Evolutionary conservation across 1,284 basidiomycete genomes (phyloP).

Genomic region (Amylostereum chailletii): DNA sequence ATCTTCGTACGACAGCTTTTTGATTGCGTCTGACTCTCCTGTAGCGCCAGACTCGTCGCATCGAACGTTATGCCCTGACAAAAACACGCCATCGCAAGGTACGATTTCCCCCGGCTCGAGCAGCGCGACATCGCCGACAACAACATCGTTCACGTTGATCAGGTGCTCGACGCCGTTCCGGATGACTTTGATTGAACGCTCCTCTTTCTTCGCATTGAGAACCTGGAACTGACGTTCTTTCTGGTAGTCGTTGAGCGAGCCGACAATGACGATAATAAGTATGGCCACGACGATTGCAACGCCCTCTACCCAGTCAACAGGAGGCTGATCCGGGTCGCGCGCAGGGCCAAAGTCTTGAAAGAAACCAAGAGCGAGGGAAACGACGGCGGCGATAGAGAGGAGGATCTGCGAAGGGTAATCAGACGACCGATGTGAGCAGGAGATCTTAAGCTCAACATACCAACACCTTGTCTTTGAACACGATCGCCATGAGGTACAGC

Average conservation of each 20-base stretch:
- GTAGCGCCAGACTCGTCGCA: constrained; percentile 97
- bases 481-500: constrained; percentile 85
- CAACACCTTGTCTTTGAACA: constrained; percentile 92
- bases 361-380: constrained; percentile 90
- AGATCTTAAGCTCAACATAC: constrained; percentile 38
- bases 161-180: constrained; percentile 75
- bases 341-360: constrained; percentile 86
- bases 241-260: constrained; percentile 91
- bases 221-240: constrained; percentile 94
- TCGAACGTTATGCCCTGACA: constrained; percentile 87
- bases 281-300: constrained; percentile 93
- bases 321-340: constrained; percentile 48
- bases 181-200: constrained; percentile 88
- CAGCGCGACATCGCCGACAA: constrained; percentile 90
- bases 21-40: constrained; percentile 93
- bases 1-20: constrained; percentile 78
- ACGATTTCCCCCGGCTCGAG: constrained; percentile 94
- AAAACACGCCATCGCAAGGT: constrained; percentile 92
- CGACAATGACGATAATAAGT: constrained; percentile 79
- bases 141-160: constrained; percentile 82
- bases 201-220: constrained; percentile 94
- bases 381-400: constrained; percentile 83
- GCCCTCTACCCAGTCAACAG: constrained; percentile 96
- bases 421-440: constrained; percentile 1
- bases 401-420: constrained; percentile 51